These are phyloP conservation scores for Smittium mucronatum DNA, from an alignment of 371 early-diverging fungal genomes.

Conservation along the genomic window DNA sequence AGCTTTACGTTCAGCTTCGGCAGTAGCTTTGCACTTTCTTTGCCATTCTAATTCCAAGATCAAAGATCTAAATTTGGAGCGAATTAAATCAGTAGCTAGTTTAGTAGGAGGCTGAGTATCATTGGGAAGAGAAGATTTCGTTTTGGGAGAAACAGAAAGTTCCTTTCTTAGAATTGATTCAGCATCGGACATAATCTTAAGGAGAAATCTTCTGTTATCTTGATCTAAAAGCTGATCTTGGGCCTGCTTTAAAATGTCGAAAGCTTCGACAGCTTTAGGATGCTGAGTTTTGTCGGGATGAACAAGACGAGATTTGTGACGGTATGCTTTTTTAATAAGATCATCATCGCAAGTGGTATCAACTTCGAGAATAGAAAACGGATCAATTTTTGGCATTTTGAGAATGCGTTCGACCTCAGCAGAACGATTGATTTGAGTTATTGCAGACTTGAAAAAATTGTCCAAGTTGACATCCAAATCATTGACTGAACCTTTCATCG, in stretches of 20 bases:
- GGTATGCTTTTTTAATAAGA: slow-evolving; percentile 58
- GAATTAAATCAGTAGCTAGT: slow-evolving; percentile 15
- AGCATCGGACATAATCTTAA: slow-evolving; percentile 49
- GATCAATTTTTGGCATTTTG: slow-evolving; percentile 57
- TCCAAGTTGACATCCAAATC: slow-evolving; percentile 18
- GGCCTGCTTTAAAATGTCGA: slow-evolving; percentile 72
- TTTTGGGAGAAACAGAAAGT: not conserved
- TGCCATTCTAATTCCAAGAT: slow-evolving; percentile 29
- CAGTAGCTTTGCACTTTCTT: slow-evolving; percentile 38
- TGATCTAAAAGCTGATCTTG: slow-evolving; percentile 62
- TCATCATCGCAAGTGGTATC: slow-evolving; percentile 41
- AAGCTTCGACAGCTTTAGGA: slow-evolving; percentile 64
- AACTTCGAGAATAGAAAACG: slow-evolving; percentile 68
- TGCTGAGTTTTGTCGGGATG: slow-evolving; percentile 83
- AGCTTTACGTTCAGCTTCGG: slow-evolving; percentile 59
- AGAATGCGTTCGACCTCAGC: slow-evolving; percentile 75
- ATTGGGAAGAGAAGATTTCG: not conserved
- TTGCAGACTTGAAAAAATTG: slow-evolving; percentile 13
- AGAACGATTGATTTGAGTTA: slow-evolving; percentile 45
- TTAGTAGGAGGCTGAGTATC: not conserved
- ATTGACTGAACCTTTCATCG: too few species aligned
- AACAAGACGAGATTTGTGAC: slow-evolving; percentile 72
- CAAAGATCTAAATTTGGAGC: slow-evolving; percentile 18
- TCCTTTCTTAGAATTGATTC: not conserved
- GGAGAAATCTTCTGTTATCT: slow-evolving; percentile 40